Evolutionary conservation across 805 yeast species (phyloP), one percentile per base, ranked within the genome.

Genomic region (Tetrapisispora pingtungensis): DNA sequence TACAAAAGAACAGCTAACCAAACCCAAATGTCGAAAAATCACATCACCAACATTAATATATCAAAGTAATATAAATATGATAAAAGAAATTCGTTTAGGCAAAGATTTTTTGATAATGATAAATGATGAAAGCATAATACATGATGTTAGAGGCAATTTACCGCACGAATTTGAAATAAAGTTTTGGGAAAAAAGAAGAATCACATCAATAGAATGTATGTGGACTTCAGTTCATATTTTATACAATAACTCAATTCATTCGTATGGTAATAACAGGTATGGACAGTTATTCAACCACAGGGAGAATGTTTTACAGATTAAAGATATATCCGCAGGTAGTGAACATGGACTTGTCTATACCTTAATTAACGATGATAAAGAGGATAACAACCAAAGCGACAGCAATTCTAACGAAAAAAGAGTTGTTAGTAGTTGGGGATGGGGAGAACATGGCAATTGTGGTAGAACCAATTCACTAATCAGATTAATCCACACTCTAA

Each of bases 391-490:
- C 8, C 5, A 22, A 6, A 8, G 8, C 8, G 8, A 22, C 8
- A 22, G 8, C 8, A 22, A 22, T 22, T 6, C 5, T 22, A 22
- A 22, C 2, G 46, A 36, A 33, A 52, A 61, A 33, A 41, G 5
- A 10, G n/a, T 45, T 8, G 80, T 88, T 0, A 66, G 57, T 44
- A 73, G 89, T 2, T 93, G 97, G 97, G 98, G 98, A 0, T 90
- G 98, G 98, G 97, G 96, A 13, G 97, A 93, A 57, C 98, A 90
- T 62, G 98, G 98, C 0, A 90, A 90, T 58, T 90, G 97, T 64
- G 95, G 96, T 15, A 32, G 10, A 32, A 10, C 5, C 40, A 37
- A 18, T n/a, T 13, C 27, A 13, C 24, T n/a, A 28, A 14, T 24
- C 31, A 4, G n/a, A 19, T 3, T 3, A 14, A 22, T 24, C 18